Evolutionary conservation across 768 basidiomycete species (phyloP).

Genomic region (Suillus bovinus): DNA sequence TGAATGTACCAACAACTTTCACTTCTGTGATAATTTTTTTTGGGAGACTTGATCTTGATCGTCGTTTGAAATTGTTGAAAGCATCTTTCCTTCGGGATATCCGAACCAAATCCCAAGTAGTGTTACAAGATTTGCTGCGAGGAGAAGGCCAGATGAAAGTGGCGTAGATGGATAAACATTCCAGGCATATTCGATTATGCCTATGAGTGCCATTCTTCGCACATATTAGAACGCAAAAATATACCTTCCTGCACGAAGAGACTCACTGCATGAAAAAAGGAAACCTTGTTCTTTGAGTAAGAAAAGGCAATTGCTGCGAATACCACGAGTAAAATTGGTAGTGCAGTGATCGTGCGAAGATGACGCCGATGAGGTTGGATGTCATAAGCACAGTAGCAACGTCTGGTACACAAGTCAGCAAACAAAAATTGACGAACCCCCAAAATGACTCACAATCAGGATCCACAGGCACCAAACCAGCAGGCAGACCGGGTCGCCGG

Average conservation of each 20-base stretch:
- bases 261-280: conserved; percentile 63
- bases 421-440: conserved; percentile 4
- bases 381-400: conserved; percentile 83
- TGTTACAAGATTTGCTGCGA: conserved; percentile 51
- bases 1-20: conserved; percentile 10
- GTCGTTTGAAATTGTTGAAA: conserved; percentile 5
- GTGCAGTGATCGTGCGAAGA: conserved; percentile 92
- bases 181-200: conserved; percentile 82
- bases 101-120: conserved; percentile 58
- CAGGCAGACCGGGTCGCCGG: conserved; percentile 48
- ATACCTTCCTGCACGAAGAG: neutral
- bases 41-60: neutral
- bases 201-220: conserved; percentile 60
- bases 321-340: conserved; percentile 99
- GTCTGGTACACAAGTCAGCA: conserved; percentile 47
- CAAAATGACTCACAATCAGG: conserved; percentile 58
- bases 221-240: neutral
- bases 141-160: conserved; percentile 58
- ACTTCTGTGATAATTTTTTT: neutral
- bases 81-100: conserved; percentile 39
- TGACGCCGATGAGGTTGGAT: conserved; percentile 87
- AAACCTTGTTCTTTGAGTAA: conserved; percentile 73
- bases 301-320: conserved; percentile 83
- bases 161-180: conserved; percentile 82
- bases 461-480: conserved; percentile 46